Base-by-base conservation (phyloP, 2,329 filamentous ascomycete genomes). In the Plectosphaerella sp. region DNA sequence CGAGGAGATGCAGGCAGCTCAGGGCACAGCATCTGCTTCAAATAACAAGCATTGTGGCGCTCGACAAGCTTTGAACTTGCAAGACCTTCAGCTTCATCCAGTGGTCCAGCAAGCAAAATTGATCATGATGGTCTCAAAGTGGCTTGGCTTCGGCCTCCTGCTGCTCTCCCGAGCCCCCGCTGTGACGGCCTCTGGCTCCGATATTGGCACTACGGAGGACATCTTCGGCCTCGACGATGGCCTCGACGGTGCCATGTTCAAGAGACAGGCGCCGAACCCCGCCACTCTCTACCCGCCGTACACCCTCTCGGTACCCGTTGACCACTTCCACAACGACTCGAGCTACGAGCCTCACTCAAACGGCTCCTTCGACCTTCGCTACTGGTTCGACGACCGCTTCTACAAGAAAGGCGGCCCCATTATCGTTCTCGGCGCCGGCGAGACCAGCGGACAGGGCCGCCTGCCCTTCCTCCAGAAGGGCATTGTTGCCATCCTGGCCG, bases 251-350 rank as follows among this genome's bases (percentile, higher is more conserved):
- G 41, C 16, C 16, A 10, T 43, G 41, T 12, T 20, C n/a, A 16
- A 18, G 10, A 16, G 41, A 3, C 41, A 43, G 41, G 56, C 48
- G 18, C 50, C 28, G 11, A 18, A 48, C 15, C 47, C 47, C 6
- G 47, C 18, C 45, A 16, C 35, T 10, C 22, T 42, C 5, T 76
- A 74, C 55, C 68, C 68, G 7, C 67, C 64, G 5, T 67, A 71
- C 61, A 72, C 67, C 48, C 60, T 77, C 36, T 63, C 64, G 15
- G 77, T 80, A 4, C 80, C 80, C 15, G 74, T 95, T 35, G 90
- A 96, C 67, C 89, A 94, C 64, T 95, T 94, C 71, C 88, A 88
- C 69, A 90, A 93, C 62, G 86, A 91, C 51, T 80, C 83, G 2
- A 73, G 76, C 47, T 95, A 95, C 64, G 88, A 86, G 65, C 89